Conservation (phyloP, 202 grass and related monocot genomes). For the Eragrostis tef region DNA sequence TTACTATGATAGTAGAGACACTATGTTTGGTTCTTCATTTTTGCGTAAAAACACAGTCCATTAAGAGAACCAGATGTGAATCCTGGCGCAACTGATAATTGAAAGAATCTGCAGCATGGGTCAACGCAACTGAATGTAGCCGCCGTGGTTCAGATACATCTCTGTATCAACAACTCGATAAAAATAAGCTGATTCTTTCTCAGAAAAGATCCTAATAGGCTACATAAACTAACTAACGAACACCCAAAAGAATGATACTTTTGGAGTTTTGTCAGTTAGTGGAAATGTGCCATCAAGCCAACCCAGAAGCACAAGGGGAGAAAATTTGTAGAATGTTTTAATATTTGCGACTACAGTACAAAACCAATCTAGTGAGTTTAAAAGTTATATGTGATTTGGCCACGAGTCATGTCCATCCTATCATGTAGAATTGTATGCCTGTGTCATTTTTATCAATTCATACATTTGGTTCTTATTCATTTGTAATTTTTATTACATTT, state of each 20-base stretch:
- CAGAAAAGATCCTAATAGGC: neutral
- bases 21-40: neutral
- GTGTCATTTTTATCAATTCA: neutral
- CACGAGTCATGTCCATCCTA: neutral
- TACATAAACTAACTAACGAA: neutral
- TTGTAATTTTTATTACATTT: neutral
- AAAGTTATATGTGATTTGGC: neutral
- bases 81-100: neutral
- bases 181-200: neutral
- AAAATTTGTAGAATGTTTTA: neutral
- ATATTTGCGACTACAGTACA: neutral
- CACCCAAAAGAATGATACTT: neutral
- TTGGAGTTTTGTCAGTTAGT: neutral
- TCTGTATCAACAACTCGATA: neutral
- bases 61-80: constrained; percentile 25
- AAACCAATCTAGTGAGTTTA: neutral
- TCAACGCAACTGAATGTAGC: neutral
- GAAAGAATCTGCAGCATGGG: neutral
- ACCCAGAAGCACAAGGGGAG: neutral
- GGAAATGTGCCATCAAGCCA: neutral
- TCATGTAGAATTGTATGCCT: neutral
- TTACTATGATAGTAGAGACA: neutral
- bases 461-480: neutral
- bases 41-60: constrained; percentile 14
- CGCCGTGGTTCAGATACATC: neutral